Percentiles rank a stretch among this genome's conserved stretches.
Evolutionary conservation across 805 yeast species (phyloP).

Genomic region (Candida andamanensis): DNA sequence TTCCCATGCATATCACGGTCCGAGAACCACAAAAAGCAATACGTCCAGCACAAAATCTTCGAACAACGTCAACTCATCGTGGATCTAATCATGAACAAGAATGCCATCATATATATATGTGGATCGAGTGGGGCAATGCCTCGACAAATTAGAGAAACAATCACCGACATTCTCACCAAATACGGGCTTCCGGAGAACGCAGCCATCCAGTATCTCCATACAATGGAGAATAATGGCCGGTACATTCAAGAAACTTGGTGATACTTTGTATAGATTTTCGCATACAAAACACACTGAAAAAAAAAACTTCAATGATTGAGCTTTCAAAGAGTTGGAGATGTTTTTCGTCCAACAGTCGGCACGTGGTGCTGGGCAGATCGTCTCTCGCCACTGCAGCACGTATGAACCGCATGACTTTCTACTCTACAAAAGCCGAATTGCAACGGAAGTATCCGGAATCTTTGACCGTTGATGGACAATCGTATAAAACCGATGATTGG

Average conservation of each 20-base stretch:
- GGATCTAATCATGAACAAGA: constrained; percentile 45
- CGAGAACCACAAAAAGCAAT: constrained; percentile 39
- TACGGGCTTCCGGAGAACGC: constrained; percentile 35
- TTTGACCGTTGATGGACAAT: constrained; percentile 42
- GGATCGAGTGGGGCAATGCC: constrained; percentile 98
- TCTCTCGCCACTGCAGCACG: too few species aligned
- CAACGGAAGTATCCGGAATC: constrained; percentile 15
- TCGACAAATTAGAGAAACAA: constrained; percentile 72
- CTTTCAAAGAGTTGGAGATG: too few species aligned
- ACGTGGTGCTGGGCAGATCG: too few species aligned
- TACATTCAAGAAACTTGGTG: constrained; percentile 91
- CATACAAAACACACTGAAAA: background rate
- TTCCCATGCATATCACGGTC: constrained; percentile 45
- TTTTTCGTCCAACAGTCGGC: too few species aligned
- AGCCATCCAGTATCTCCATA: constrained; percentile 47
- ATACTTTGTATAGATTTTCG: too few species aligned
- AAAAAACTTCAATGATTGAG: too few species aligned
- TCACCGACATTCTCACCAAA: constrained; percentile 56
- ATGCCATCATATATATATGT: constrained; percentile 74
- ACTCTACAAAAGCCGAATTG: too few species aligned
- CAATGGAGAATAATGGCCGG: constrained; percentile 58
- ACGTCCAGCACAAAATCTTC: constrained; percentile 75
- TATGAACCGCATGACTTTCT: too few species aligned
- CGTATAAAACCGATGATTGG: constrained; percentile 64
- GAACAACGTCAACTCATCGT: constrained; percentile 44